Base-by-base conservation (phyloP, 2,329 filamentous ascomycete genomes). In the Amphichorda felina region DNA sequence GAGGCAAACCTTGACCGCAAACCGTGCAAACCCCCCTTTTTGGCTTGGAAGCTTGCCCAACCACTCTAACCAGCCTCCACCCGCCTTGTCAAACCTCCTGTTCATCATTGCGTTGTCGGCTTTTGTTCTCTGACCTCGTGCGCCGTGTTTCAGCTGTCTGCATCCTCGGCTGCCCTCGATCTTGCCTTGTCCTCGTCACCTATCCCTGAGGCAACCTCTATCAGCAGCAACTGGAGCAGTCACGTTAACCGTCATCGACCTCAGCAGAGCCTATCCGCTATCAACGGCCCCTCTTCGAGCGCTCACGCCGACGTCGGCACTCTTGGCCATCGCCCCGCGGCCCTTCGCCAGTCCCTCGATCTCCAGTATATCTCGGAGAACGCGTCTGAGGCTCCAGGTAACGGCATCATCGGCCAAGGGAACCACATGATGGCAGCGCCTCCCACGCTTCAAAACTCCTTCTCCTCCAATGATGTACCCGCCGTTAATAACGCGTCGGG, bases 391-490 rank as follows among this genome's bases (percentile, higher is more conserved):
- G 45, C 50, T 9, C 41, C 56, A 18, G 50, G 50, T 28, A 46
- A 48, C 27, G 51, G 60, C 33, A 61, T 68, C 41, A 57, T 68
- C 19, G 61, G 72, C 3, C 57, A 70, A 13, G 55, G 60, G 18
- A 71, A 53, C 38, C 65, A 70, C 40, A 57, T 58, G 40, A 70
- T 81, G 54, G 67, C 73, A 18, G 73, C 74, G 36, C 74, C 82
- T 25, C 76, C 80, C 21, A 86, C 84, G 63, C 59, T 94, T 39
- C 83, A 88, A 58, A 79, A 82, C 30, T 95, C 89, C 0, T 95
- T 84, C 62, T 95, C 91, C 8, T 78, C 85, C 36, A 91, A 82
- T 56, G 88, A 96, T 50, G 70, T 95, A 15, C 83, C 87, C 4
- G 93, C 87, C 7, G 66, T 87, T 50, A 94, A 91, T 70, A 80